Evolutionary conservation across 2,329 filamentous ascomycete species (phyloP).

Genomic region (Fusarium torulosum): DNA sequence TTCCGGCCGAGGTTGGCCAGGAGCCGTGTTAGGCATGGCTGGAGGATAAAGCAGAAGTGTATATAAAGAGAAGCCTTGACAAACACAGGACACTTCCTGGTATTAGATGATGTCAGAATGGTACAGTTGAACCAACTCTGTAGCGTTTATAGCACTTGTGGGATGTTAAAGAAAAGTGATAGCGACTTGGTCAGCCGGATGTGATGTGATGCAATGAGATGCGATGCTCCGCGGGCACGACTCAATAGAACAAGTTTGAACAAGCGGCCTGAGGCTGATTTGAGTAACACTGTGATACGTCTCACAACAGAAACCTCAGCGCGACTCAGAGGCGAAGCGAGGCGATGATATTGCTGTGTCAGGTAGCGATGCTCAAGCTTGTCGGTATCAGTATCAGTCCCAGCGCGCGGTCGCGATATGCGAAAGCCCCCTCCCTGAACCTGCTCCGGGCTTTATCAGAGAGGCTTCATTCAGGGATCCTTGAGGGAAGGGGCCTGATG

Average conservation of each 20-base stretch:
- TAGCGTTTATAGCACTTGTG: constrained; percentile 16
- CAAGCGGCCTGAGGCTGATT: constrained; percentile 30
- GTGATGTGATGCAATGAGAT: constrained; percentile 21
- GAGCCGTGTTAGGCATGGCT: constrained; percentile 49
- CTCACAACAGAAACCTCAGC: constrained; percentile 26
- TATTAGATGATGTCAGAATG: neutral
- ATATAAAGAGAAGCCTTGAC: neutral
- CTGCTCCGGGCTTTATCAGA: constrained; percentile 37
- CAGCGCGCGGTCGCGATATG: constrained; percentile 39
- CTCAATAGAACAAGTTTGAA: constrained; percentile 23
- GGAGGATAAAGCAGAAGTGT: neutral
- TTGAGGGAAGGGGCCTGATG: constrained; percentile 20
- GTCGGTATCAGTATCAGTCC: constrained; percentile 32
- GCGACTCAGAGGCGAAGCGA: constrained; percentile 17
- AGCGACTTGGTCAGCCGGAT: constrained; percentile 23
- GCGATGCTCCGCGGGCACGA: constrained; percentile 18
- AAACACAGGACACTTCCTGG: constrained; percentile 15
- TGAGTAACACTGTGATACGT: constrained; percentile 40
- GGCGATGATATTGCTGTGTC: constrained; percentile 3
- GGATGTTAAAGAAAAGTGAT: constrained; percentile 13
- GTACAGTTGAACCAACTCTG: constrained; percentile 8
- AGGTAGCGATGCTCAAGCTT: constrained; percentile 30
- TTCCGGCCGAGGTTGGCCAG: constrained; percentile 51
- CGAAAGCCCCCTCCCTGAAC: constrained; percentile 46
- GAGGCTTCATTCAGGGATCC: constrained; percentile 43